A percentile compares a stretch with the other conserved stretches of the same genome.
These are phyloP conservation scores for Physcomitrellopsis africana DNA, from an alignment of 225 moss, liverwort and hornwort species.

Conservation along the genomic window DNA sequence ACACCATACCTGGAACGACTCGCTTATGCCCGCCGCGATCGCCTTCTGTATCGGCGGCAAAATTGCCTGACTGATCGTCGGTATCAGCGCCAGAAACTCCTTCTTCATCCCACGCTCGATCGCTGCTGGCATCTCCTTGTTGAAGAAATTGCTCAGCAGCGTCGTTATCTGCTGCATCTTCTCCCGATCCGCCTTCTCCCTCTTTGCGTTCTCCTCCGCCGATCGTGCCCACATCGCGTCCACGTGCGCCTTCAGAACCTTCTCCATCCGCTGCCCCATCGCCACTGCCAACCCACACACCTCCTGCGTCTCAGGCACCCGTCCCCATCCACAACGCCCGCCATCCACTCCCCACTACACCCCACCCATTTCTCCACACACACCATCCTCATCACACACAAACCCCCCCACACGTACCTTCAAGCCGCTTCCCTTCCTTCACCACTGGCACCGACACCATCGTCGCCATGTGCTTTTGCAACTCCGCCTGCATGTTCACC, in stretches of 20 bases:
- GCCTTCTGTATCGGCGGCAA: slow-evolving; percentile 66
- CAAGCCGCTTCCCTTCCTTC: slow-evolving; percentile 93
- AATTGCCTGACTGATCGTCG: slow-evolving; percentile 64
- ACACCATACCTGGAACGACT: slow-evolving; percentile 55
- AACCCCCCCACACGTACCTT: slow-evolving; percentile 37
- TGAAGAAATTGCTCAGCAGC: slow-evolving; percentile 55
- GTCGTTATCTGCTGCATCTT: slow-evolving; percentile 76
- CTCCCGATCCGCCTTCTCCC: slow-evolving; percentile 85
- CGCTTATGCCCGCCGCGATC: slow-evolving; percentile 50
- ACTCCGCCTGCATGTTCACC: slow-evolving; percentile 80
- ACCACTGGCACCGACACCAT: slow-evolving; percentile 77
- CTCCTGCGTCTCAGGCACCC: slow-evolving; percentile 36
- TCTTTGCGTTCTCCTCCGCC: slow-evolving; percentile 90
- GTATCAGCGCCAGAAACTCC: slow-evolving; percentile 54
- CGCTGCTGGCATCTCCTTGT: slow-evolving; percentile 61
- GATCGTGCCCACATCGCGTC: slow-evolving; percentile 97
- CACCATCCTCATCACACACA: background rate
- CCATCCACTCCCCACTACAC: slow-evolving; percentile 1
- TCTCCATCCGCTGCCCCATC: slow-evolving; percentile 88
- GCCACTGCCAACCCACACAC: slow-evolving; percentile 51
- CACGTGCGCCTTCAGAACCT: slow-evolving; percentile 84
- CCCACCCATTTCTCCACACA: background rate
- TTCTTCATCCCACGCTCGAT: slow-evolving; percentile 68
- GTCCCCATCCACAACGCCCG: slow-evolving; percentile 56
- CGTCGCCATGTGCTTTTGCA: slow-evolving; percentile 92